These are phyloP conservation scores for Fibroporia radiculosa DNA, from an alignment of 768 basidiomycete genomes.

Conservation along the genomic window DNA sequence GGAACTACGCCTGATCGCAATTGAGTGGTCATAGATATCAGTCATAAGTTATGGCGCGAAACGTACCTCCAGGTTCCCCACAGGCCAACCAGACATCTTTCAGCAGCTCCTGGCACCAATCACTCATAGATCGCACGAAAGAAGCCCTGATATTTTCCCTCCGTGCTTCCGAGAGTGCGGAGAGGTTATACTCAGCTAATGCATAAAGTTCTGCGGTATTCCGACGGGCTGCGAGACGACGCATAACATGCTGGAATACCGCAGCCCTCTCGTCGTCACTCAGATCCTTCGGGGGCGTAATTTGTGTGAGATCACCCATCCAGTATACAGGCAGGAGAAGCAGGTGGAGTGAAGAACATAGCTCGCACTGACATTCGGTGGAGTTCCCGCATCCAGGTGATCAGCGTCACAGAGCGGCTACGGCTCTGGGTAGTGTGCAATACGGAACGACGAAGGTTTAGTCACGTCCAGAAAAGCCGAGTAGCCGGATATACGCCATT, in stretches of 20 bases:
- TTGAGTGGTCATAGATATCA: background rate
- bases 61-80: conserved; percentile 31
- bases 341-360: background rate
- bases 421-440: no score
- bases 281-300: conserved; percentile 34
- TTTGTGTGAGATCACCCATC: conserved; percentile 19
- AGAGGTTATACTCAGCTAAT: conserved; percentile 25
- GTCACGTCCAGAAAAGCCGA: no score
- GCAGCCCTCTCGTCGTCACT: conserved; percentile 24
- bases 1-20: conserved; percentile 33
- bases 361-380: background rate
- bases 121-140: conserved; percentile 31
- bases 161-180: conserved; percentile 13
- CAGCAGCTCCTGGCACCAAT: conserved; percentile 38
- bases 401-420: conserved; percentile 11
- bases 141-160: conserved; percentile 14
- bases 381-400: background rate
- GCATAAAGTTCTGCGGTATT: conserved; percentile 37
- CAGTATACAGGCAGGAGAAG: conserved; percentile 1
- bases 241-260: conserved; percentile 36
- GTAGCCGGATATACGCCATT: no score
- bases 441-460: no score
- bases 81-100: conserved; percentile 39
- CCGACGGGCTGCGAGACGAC: conserved; percentile 37
- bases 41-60: background rate